phyloP scores from a whole-genome alignment of 805 yeast species.

The Lipomyces anomalus region DNA sequence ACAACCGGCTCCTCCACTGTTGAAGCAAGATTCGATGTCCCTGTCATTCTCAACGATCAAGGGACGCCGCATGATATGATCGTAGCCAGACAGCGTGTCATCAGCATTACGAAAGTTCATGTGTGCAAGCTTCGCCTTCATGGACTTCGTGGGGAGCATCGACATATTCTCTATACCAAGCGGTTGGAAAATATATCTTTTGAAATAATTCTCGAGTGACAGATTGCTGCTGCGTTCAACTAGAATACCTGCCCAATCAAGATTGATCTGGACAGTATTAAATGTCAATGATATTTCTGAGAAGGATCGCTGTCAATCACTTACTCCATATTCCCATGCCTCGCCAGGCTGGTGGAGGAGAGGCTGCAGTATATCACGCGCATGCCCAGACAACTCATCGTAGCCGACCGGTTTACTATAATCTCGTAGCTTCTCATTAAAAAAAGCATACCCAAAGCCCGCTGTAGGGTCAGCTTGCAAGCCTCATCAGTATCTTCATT shows the following conservation, averaged over 20 bases:
- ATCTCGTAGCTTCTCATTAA: slow-evolving; percentile 25
- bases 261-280: slow-evolving; percentile 13
- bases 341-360: slow-evolving; percentile 38
- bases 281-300: slow-evolving; percentile 1
- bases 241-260: slow-evolving; percentile 38
- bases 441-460: slow-evolving; percentile 37
- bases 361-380: slow-evolving; percentile 27
- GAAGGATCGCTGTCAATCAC: neutral
- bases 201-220: slow-evolving; percentile 31
- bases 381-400: slow-evolving; percentile 18
- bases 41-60: slow-evolving; percentile 11
- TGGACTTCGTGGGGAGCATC: slow-evolving; percentile 27
- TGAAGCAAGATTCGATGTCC: slow-evolving; percentile 28
- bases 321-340: slow-evolving; percentile 35
- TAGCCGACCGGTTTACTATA: slow-evolving; percentile 5
- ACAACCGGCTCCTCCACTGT: slow-evolving; percentile 43
- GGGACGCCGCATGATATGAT: slow-evolving; percentile 3
- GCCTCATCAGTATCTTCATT: no score
- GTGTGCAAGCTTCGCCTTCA: slow-evolving; percentile 26
- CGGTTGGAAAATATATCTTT: slow-evolving; percentile 32
- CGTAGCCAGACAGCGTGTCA: slow-evolving; percentile 18
- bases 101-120: slow-evolving; percentile 25
- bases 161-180: slow-evolving; percentile 31
- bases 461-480: no score
- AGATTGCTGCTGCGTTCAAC: slow-evolving; percentile 32